phyloP scores from a whole-genome alignment of 805 yeast species.

The Hanseniaspora occidentalis region DNA sequence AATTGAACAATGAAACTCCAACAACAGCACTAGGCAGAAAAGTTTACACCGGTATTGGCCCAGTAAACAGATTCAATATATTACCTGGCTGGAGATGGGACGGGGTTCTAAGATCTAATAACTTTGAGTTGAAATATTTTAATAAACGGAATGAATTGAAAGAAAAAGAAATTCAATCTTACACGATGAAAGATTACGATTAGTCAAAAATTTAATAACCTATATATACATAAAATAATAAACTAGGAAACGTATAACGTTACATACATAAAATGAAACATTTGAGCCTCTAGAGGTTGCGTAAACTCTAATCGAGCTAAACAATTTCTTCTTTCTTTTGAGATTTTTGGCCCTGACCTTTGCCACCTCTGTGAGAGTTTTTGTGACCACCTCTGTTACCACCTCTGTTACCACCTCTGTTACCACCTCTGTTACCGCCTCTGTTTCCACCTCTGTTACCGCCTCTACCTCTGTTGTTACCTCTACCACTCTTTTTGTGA shows the following conservation, averaged over 20 bases:
- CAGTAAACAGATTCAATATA: constrained; percentile 64
- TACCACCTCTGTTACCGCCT: background rate
- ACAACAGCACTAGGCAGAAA: background rate
- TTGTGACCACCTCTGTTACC: constrained; percentile 4
- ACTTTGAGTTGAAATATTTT: constrained; percentile 62
- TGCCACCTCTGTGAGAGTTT: background rate
- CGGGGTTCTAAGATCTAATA: constrained; percentile 82
- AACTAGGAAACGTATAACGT: background rate
- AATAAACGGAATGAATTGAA: constrained; percentile 27
- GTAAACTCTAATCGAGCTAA: background rate
- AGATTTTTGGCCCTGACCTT: background rate
- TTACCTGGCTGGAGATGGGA: constrained; percentile 83
- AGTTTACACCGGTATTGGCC: constrained; percentile 10
- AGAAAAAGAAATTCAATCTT: constrained; percentile 20
- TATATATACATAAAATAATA: background rate
- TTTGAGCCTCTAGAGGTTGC: too few species aligned
- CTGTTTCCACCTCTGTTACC: constrained; percentile 7
- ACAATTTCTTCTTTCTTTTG: constrained; percentile 1
- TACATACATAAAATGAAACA: too few species aligned
- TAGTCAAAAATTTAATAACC: constrained; percentile 6
- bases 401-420: constrained; percentile 8
- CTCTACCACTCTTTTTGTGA: constrained; percentile 9
- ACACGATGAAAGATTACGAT: constrained; percentile 30
- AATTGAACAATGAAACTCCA: background rate
- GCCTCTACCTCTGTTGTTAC: constrained; percentile 4